Conservation (phyloP, 2,329 filamentous ascomycete genomes). For the Paramyrothecium sp. region DNA sequence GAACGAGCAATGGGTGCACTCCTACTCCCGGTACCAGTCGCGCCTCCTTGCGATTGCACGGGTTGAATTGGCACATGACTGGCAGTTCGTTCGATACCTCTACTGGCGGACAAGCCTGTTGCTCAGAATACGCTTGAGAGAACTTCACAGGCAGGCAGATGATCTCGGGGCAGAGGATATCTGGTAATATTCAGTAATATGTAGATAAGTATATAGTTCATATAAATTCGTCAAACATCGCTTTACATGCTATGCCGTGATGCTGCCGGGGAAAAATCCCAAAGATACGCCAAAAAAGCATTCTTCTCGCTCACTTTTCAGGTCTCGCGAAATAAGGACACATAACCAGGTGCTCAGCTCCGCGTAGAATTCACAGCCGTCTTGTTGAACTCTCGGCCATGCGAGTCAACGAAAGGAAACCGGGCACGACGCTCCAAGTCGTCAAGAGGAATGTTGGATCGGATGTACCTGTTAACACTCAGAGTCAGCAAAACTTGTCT, state of each 20-base stretch:
- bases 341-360: slow-evolving; percentile 5
- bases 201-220: not conserved
- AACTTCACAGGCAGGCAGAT: not conserved
- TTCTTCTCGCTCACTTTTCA: slow-evolving; percentile 1
- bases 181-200: no score
- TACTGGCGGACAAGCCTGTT: no score
- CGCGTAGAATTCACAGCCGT: slow-evolving; percentile 34
- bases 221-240: not conserved
- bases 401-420: slow-evolving; percentile 63
- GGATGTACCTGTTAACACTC: slow-evolving; percentile 66
- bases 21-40: no score
- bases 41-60: no score
- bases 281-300: slow-evolving; percentile 3
- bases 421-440: slow-evolving; percentile 75
- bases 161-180: not conserved
- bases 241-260: not conserved
- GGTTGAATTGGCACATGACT: no score
- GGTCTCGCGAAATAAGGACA: not conserved
- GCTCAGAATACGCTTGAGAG: no score
- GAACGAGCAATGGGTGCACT: no score
- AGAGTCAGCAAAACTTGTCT: slow-evolving; percentile 17
- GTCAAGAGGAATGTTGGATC: slow-evolving; percentile 77
- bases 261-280: not conserved
- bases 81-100: no score
- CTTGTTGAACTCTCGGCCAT: slow-evolving; percentile 46